A percentile compares a stretch with the other conserved stretches of the same genome.
These are phyloP conservation scores for Coemansia sp. DNA, from an alignment of 192 early-diverging fungal species.

Conservation along the genomic window DNA sequence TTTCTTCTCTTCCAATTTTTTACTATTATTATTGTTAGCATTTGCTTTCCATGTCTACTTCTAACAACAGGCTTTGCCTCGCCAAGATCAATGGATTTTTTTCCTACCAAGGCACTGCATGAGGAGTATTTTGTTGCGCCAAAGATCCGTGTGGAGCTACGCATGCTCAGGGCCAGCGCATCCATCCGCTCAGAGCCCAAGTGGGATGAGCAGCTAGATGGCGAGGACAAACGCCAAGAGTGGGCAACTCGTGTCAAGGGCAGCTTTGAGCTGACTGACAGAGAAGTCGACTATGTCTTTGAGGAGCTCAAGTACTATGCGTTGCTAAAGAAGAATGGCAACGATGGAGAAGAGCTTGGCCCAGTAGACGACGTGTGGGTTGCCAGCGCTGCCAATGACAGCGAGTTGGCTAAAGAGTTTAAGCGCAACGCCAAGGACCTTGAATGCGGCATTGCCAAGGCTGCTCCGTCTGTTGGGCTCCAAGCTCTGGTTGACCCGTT, in stretches of 20 bases:
- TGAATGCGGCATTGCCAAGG: background rate
- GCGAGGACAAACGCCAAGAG: background rate
- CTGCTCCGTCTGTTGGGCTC: background rate
- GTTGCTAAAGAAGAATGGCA: background rate
- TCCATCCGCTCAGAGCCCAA: background rate
- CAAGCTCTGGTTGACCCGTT: background rate
- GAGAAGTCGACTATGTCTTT: background rate
- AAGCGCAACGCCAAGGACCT: background rate
- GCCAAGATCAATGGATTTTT: background rate
- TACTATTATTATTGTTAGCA: background rate
- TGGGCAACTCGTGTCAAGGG: background rate
- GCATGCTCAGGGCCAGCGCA: background rate
- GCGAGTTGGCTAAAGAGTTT: background rate
- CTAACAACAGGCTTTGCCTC: background rate
- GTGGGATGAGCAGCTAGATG: background rate
- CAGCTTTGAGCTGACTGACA: background rate
- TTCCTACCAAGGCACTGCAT: background rate
- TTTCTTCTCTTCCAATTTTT: background rate
- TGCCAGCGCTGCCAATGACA: background rate
- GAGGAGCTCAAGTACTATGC: conserved; percentile 3
- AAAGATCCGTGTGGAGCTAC: background rate
- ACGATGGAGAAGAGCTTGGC: background rate
- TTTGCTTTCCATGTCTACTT: background rate
- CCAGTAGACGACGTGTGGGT: conserved; percentile 1
- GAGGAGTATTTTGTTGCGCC: background rate